Evolutionary conservation across 257 asterid species (phyloP).

Genomic region (Scutellaria baicalensis): DNA sequence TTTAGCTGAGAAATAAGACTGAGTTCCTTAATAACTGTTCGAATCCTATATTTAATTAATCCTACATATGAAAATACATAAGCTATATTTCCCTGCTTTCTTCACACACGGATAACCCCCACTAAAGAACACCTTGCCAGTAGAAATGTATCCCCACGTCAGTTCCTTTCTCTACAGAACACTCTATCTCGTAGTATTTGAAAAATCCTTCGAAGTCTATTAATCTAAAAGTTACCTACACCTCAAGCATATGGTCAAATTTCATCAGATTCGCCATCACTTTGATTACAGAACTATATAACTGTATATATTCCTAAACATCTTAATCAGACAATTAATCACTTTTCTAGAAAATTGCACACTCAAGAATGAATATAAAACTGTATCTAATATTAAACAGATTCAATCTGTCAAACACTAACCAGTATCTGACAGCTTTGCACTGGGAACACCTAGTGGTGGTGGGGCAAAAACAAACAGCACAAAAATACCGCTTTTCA

Average conservation of each 20-base stretch:
- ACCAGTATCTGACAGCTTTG: constrained; percentile 47
- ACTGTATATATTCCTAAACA: background rate
- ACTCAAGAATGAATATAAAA: background rate
- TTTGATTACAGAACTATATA: background rate
- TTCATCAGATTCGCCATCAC: background rate
- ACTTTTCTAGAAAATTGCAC: background rate
- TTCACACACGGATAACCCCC: background rate
- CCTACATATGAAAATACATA: background rate
- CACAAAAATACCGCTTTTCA: constrained; percentile 25
- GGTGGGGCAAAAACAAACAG: constrained; percentile 34
- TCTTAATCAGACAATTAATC: background rate
- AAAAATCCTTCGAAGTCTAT: background rate
- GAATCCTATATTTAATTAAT: background rate
- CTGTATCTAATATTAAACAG: background rate
- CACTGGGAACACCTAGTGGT: constrained; percentile 37
- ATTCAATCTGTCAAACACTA: constrained; percentile 3
- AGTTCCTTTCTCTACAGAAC: background rate
- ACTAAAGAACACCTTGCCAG: background rate
- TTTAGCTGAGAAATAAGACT: background rate
- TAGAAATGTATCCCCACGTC: background rate
- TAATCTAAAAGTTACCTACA: background rate
- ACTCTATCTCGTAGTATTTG: background rate
- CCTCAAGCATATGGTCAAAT: background rate
- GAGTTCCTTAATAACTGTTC: background rate
- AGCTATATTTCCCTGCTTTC: background rate